A percentile compares a stretch with the other conserved stretches of the same genome.
phyloP scores from a whole-genome alignment of 495 filamentous ascomycete genomes.

The Aspergillus ellipticus region DNA sequence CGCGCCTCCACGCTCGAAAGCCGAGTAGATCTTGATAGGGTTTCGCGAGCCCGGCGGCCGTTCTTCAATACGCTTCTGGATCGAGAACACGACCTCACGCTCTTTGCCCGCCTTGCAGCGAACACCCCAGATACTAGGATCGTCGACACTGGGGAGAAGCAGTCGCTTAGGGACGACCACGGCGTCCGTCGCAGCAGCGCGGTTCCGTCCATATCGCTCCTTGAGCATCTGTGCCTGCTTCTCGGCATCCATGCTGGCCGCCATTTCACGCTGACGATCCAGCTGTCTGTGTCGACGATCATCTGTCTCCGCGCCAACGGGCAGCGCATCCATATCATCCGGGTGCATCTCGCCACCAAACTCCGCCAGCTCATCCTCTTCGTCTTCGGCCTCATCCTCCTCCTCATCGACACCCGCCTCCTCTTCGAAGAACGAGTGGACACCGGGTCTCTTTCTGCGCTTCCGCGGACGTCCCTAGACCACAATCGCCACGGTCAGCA shows the following conservation, averaged over 20 bases:
- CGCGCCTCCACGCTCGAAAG: constrained; percentile 80
- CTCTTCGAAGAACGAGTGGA: constrained; percentile 85
- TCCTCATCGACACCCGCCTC: constrained; percentile 97
- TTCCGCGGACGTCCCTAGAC: constrained; percentile 71
- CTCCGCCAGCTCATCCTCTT: constrained; percentile 77
- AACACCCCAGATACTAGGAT: constrained; percentile 93
- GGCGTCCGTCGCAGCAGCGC: constrained; percentile 51
- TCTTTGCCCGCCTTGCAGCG: constrained; percentile 95
- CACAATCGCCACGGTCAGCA: constrained; percentile 10
- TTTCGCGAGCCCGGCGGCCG: constrained; percentile 63
- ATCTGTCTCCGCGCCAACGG: constrained; percentile 75
- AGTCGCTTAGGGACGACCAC: constrained; percentile 80
- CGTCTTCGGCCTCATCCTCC: constrained; percentile 86
- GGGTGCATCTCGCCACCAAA: constrained; percentile 88
- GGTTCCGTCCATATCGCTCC: constrained; percentile 73
- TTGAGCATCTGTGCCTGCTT: constrained; percentile 83
- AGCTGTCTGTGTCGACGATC: constrained; percentile 92
- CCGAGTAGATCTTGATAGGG: constrained; percentile 74
- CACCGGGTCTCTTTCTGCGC: constrained; percentile 61
- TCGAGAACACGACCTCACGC: constrained; percentile 76
- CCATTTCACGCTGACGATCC: constrained; percentile 82
- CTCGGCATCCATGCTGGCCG: constrained; percentile 84
- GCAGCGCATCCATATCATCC: constrained; percentile 78
- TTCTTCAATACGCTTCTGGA: constrained; percentile 85
- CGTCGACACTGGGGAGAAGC: constrained; percentile 88